Percentiles rank a stretch among this genome's conserved stretches.
These are phyloP conservation scores for Ophiostoma sp. DNA, from an alignment of 2,329 filamentous ascomycete species.

Conservation along the genomic window DNA sequence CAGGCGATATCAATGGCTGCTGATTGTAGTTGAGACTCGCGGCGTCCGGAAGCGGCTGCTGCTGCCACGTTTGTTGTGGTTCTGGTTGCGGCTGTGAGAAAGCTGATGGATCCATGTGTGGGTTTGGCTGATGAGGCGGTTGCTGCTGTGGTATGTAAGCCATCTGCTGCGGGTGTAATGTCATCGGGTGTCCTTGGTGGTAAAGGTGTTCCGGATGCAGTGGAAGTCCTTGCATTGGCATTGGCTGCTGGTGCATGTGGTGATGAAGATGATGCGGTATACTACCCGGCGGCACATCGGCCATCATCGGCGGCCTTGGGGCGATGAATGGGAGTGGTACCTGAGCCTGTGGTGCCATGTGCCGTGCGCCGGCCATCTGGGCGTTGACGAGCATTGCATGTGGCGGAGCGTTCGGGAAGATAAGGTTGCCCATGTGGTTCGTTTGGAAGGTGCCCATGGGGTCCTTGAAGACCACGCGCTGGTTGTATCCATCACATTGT, in stretches of 20 bases:
- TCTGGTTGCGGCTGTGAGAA: neutral
- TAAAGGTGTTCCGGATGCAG: neutral
- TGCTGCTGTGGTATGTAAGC: neutral
- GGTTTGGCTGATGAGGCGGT: neutral
- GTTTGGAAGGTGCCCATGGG: slow-evolving; percentile 61
- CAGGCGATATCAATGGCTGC: neutral
- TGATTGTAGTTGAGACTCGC: neutral
- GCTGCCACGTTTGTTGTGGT: neutral
- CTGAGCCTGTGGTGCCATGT: slow-evolving; percentile 43
- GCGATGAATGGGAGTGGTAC: slow-evolving; percentile 50
- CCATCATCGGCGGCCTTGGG: slow-evolving; percentile 48
- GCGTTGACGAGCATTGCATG: slow-evolving; percentile 46
- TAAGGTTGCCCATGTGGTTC: slow-evolving; percentile 46
- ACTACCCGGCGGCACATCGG: neutral
- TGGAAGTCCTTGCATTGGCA: neutral
- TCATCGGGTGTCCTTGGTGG: neutral
- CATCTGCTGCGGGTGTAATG: slow-evolving; percentile 3
- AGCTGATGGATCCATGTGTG: neutral
- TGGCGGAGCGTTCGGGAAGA: slow-evolving; percentile 48
- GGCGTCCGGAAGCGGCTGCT: slow-evolving; percentile 3
- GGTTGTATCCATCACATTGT: slow-evolving; percentile 79
- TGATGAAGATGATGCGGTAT: slow-evolving; percentile 11
- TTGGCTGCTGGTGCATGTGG: slow-evolving; percentile 11
- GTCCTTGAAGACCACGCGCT: slow-evolving; percentile 77
- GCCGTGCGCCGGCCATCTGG: slow-evolving; percentile 42